Conservation (phyloP, 164 flowering plant genomes). For the Stephania yunnanensis region DNA sequence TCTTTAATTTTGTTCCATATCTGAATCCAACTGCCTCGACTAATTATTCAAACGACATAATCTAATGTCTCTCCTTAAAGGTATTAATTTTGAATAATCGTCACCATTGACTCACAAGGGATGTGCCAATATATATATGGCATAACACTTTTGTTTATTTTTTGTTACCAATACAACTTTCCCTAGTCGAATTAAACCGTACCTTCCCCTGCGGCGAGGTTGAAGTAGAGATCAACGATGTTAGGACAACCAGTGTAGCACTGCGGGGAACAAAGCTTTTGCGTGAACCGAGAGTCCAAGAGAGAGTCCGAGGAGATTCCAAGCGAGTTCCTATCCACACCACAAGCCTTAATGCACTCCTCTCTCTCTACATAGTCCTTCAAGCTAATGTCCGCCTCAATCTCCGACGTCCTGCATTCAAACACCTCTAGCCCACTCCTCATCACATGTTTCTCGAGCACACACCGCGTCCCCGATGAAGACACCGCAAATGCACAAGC, state of each 20-base stretch:
- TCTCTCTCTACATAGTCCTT: constrained; percentile 57
- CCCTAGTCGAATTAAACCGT: no score
- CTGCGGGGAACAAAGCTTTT: constrained; percentile 58
- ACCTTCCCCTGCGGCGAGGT: constrained; percentile 90
- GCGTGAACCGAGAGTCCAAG: constrained; percentile 51
- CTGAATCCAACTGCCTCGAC: no score
- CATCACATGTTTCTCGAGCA: constrained; percentile 43
- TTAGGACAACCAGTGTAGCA: constrained; percentile 71
- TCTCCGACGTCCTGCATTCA: constrained; percentile 70
- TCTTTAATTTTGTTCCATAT: no score
- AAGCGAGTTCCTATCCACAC: constrained; percentile 56
- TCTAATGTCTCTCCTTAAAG: no score
- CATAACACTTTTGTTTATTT: no score
- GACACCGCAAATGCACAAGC: constrained; percentile 60
- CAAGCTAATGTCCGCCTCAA: constrained; percentile 46
- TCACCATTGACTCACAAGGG: no score
- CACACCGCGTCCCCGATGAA: constrained; percentile 68
- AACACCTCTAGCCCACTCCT: constrained; percentile 35
- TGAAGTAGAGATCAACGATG: constrained; percentile 75
- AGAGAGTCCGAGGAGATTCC: constrained; percentile 81
- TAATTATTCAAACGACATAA: no score
- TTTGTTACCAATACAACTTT: no score
- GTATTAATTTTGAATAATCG: no score
- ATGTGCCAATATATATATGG: no score
- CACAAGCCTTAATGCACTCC: constrained; percentile 60